These are phyloP conservation scores for Vaccinium darrowii DNA, from an alignment of 148 eudicot species.

Conservation along the genomic window DNA sequence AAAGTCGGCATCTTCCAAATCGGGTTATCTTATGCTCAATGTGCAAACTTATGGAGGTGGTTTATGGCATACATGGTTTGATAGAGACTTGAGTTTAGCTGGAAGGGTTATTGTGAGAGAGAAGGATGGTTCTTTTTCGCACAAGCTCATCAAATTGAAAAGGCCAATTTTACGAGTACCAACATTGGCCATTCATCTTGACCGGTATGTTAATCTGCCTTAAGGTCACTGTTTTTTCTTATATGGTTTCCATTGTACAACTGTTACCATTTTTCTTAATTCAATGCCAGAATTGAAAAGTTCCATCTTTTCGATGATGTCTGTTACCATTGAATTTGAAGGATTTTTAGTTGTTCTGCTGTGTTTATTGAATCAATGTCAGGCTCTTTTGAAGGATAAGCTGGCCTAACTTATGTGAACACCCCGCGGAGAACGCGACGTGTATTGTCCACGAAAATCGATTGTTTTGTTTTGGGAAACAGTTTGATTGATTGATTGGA, in stretches of 20 bases:
- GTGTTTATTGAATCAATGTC: no score
- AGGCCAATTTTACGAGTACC: constrained; percentile 86
- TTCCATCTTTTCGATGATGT: no score
- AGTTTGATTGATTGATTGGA: no score
- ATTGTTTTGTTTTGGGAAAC: no score
- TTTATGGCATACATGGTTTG: constrained; percentile 99
- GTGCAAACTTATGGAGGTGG: constrained; percentile 98
- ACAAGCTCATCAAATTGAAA: constrained; percentile 76
- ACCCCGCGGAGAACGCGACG: no score
- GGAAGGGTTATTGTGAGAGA: constrained; percentile 86
- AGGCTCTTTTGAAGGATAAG: no score
- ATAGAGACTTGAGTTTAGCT: constrained; percentile 84
- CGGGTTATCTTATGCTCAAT: constrained; percentile 86
- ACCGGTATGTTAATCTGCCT: constrained; percentile 56
- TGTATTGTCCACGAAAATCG: no score
- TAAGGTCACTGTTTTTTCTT: background rate
- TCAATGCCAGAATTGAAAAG: no score
- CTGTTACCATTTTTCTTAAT: no score
- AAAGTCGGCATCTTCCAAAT: constrained; percentile 81
- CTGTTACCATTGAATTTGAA: no score
- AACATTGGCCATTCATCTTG: constrained; percentile 89
- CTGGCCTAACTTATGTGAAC: no score
- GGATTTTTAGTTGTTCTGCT: no score
- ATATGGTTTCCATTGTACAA: background rate
- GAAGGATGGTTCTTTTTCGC: constrained; percentile 75